Base-by-base conservation (phyloP, 768 basidiomycete species). In the Russula griseocarnosa region DNA sequence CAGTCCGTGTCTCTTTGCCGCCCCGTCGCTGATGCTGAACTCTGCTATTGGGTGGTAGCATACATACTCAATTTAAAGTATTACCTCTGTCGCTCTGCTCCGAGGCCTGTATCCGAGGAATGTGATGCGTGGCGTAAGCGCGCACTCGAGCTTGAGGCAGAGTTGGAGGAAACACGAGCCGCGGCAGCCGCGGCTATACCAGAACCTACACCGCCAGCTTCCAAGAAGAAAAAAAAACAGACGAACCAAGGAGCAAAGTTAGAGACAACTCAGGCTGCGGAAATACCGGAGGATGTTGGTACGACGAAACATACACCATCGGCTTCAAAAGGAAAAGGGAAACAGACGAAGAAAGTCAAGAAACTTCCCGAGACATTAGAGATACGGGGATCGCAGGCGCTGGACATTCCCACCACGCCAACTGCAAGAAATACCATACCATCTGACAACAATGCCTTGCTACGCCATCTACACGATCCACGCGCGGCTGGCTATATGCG, bases 81-180 rank as follows among this genome's bases (percentile, higher is more conserved):
- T 22, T 9, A 32, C 49, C 66, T 67, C n/a, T 24, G 59, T 40
- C 20, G 26, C 28, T 32, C 66, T 22, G 34, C 59, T 6, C 32
- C 28, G 3, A 32, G 18, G 9, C 16, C 30, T 7, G 14, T 11
- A 34, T 52, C 44, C 10, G 50, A 57, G n/a, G 55, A 61, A n/a
- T 47, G 30, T 30, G 57, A 61, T 7, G 36, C 60, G 20, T 67
- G 66, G 66, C 63, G 56, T 14, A 49, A 40, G 18, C 66, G 64
- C 13, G 51, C 52, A 28, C 30, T 61, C 20, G 46, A 61, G 46
- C 55, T 67, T 1, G 63, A 67, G 57, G 53, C 49, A 34, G 53
- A 47, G 52, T 56, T 67, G 5, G 42, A 46, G 4, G 46, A 56
- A 10, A 13, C 46, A 9, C 47, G 51, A 30, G 55, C 58, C 14